A percentile compares a stretch with the other conserved stretches of the same genome.
These are phyloP conservation scores for Periglandula ipomoeae DNA, from an alignment of 2,329 filamentous ascomycete genomes.

Conservation along the genomic window DNA sequence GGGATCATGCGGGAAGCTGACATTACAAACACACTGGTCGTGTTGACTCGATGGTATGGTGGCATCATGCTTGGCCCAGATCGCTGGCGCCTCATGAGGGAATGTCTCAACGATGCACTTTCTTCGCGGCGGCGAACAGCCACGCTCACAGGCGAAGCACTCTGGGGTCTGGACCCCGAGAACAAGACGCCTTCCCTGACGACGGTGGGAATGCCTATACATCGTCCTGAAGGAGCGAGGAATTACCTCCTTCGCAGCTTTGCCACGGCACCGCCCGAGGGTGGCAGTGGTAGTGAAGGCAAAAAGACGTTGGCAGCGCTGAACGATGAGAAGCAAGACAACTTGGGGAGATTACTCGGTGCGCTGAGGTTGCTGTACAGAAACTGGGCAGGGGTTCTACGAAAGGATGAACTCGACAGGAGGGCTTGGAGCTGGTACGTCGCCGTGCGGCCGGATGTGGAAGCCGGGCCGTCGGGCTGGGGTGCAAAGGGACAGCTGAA, in stretches of 20 bases:
- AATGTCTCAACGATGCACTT: conserved; percentile 45
- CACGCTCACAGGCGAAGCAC: conserved; percentile 36
- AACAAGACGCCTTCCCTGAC: conserved; percentile 33
- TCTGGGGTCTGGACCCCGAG: conserved; percentile 53
- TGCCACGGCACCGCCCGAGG: conserved; percentile 28
- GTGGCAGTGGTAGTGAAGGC: conserved; percentile 16
- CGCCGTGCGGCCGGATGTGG: conserved; percentile 65
- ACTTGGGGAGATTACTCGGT: conserved; percentile 59
- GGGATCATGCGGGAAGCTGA: conserved; percentile 42
- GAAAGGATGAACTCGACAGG: conserved; percentile 58
- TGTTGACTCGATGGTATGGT: conserved; percentile 54
- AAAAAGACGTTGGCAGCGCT: conserved; percentile 43
- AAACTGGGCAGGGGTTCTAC: conserved; percentile 63
- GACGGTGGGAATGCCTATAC: conserved; percentile 55
- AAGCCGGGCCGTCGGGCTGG: conserved; percentile 68
- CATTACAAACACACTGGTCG: conserved; percentile 43
- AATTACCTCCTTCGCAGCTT: conserved; percentile 53
- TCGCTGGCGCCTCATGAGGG: conserved; percentile 53
- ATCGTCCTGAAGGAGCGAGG: conserved; percentile 61
- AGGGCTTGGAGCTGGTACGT: conserved; percentile 79
- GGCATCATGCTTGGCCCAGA: conserved; percentile 53
- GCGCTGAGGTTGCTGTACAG: conserved; percentile 62
- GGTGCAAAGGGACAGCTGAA: conserved; percentile 67
- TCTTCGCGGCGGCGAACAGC: conserved; percentile 34
- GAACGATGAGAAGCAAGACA: conserved; percentile 56